These are phyloP conservation scores for Ampelocalamus luodianensis DNA, from an alignment of 176 grass and related monocot genomes.

Conservation along the genomic window DNA sequence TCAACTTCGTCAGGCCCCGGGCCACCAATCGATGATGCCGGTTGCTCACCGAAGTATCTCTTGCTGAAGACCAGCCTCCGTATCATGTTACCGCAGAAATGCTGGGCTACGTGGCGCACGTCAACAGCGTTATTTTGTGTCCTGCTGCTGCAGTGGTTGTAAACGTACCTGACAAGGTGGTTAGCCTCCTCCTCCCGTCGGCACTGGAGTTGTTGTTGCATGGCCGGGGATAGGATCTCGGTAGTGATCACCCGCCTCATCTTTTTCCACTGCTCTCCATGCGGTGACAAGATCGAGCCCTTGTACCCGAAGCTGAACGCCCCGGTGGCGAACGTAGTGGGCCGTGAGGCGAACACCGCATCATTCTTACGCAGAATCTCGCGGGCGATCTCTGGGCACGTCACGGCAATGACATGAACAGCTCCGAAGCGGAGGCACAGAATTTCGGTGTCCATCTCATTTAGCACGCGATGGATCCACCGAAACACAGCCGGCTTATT, in stretches of 20 bases:
- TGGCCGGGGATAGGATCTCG: background rate
- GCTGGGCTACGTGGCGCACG: background rate
- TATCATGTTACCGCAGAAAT: conserved; percentile 51
- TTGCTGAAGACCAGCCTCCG: conserved; percentile 43
- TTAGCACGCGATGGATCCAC: no score
- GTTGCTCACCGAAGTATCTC: conserved; percentile 29
- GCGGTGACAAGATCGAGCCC: background rate
- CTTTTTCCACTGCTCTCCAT: conserved; percentile 56
- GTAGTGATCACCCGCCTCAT: conserved; percentile 43
- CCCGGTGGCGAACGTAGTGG: conserved; percentile 27
- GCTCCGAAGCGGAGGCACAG: background rate
- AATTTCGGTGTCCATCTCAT: no score
- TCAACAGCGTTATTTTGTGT: background rate
- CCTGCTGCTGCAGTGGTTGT: background rate
- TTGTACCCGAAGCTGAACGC: conserved; percentile 15
- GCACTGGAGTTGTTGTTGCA: background rate
- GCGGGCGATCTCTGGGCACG: conserved; percentile 34
- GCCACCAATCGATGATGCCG: background rate
- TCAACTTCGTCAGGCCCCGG: conserved; percentile 42
- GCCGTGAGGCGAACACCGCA: conserved; percentile 30
- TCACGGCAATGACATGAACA: conserved; percentile 35
- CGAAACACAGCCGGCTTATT: conserved; percentile 1
- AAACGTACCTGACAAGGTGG: conserved; percentile 21
- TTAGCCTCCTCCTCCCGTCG: conserved; percentile 27
- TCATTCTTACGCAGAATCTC: conserved; percentile 53